Base-by-base conservation (phyloP, 2,329 filamentous ascomycete species). In the Metarhizium anisopliae region DNA sequence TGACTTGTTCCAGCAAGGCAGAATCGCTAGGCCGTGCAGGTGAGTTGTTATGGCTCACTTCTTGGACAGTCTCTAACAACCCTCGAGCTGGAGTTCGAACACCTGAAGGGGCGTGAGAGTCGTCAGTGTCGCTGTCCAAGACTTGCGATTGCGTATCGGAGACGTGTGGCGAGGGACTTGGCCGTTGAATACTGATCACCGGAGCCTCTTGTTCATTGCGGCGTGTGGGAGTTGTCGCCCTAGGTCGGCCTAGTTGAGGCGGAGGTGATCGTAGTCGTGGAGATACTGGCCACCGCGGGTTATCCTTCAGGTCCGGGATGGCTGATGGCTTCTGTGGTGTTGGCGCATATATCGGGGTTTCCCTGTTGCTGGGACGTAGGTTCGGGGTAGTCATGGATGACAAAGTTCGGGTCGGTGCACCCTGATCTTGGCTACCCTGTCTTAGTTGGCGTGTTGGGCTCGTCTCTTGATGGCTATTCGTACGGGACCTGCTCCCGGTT, bases 11-110 rank as follows among this genome's bases (percentile, higher is more conserved):
- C 53, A 80, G 63, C 40, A 72, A 57, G 29, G 74, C 73, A 16
- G 74, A 70, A 57, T 77, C 75, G 58, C 73, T 63, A 36, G 67
- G 68, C 52, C 72, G 73, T 63, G 70, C 76, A 65, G 89, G 87
- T 1, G 88, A 89, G 52, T 83, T 85, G 47, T 87, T 84, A 58
- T 90, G 82, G 72, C 90, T 94, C 54, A 87, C 85, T 76, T 96
- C 93, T 68, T 96, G 88, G 16, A 97, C 93, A 0, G 94, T 96
- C 72, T 95, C 93, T 56, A 96, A 74, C 51, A 82, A 83, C 51
- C 85, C 83, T 53, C 79, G 76, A 38, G 77, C 79, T 25, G 84
- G 82, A 18, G 84, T 83, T 66, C 79, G 75, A 72, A 82, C 74
- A 52, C 82, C 83, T 20, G 80, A 72, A 49, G 72, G 70, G 49